These are phyloP conservation scores for Somion occarium DNA, from an alignment of 1,284 basidiomycete genomes.

Conservation along the genomic window DNA sequence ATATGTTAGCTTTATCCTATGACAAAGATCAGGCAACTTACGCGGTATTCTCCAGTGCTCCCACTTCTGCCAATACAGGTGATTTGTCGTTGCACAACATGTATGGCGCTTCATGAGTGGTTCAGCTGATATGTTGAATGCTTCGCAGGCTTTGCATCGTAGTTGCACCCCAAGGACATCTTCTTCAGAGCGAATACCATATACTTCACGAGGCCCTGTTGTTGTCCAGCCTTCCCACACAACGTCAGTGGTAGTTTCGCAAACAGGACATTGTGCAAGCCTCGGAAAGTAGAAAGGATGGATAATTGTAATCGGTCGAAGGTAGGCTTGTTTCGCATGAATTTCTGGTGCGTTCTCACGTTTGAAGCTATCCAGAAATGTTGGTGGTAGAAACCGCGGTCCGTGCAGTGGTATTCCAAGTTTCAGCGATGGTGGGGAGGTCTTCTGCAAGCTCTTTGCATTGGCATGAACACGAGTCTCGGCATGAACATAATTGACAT, in stretches of 20 bases:
- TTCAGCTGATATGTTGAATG: not conserved
- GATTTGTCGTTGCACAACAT: constrained; percentile 13
- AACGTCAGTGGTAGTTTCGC: constrained; percentile 3
- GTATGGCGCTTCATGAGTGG: constrained; percentile 2
- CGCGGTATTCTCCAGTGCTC: constrained; percentile 10
- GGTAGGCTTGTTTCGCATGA: constrained; percentile 10
- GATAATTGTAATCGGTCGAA: constrained; percentile 14
- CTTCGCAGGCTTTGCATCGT: constrained; percentile 13
- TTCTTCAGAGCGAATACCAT: constrained; percentile 13
- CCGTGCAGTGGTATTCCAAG: constrained; percentile 3
- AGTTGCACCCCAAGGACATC: constrained; percentile 15
- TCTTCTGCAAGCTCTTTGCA: not conserved
- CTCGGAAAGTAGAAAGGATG: constrained; percentile 17
- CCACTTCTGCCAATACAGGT: constrained; percentile 11
- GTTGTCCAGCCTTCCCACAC: constrained; percentile 12
- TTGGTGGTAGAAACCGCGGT: constrained; percentile 8
- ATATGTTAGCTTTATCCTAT: not conserved
- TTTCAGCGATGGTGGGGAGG: not conserved
- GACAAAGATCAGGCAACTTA: constrained; percentile 1
- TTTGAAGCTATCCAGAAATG: not conserved
- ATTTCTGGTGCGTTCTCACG: constrained; percentile 1
- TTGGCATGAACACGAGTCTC: constrained; percentile 1
- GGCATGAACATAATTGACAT: constrained; percentile 2
- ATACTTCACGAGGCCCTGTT: constrained; percentile 14
- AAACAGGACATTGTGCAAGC: constrained; percentile 12